These are phyloP conservation scores for Colletotrichum horii DNA, from an alignment of 2,329 filamentous ascomycete species.

Conservation along the genomic window DNA sequence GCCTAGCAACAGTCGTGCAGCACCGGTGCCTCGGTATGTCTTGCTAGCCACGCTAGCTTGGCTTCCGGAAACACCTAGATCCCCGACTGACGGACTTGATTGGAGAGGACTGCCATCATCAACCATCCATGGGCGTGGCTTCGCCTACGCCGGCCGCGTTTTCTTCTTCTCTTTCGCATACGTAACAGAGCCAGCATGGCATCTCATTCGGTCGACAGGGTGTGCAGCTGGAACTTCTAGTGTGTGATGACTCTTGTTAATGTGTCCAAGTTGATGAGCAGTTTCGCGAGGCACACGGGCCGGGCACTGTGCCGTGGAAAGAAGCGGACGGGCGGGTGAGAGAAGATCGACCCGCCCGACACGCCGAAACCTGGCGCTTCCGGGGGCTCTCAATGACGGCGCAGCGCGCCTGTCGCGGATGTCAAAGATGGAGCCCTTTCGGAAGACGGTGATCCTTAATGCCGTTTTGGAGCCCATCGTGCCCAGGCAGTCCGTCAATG, in stretches of 20 bases:
- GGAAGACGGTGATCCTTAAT: neutral
- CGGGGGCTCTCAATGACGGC: neutral
- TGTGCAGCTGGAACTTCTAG: neutral
- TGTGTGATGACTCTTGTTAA: neutral
- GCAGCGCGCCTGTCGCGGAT: neutral
- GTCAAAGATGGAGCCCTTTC: neutral
- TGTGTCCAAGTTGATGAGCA: neutral
- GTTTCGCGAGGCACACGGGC: neutral
- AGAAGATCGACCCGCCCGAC: neutral
- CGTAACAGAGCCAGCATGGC: neutral
- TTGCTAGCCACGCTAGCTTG: neutral
- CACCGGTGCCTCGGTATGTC: neutral
- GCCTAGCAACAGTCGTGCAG: slow-evolving; percentile 5
- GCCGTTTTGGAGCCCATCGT: neutral
- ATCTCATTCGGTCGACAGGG: neutral
- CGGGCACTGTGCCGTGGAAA: neutral
- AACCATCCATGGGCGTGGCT: neutral
- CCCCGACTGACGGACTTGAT: neutral
- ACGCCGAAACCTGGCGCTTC: neutral
- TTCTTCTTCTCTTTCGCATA: neutral
- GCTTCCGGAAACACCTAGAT: slow-evolving; percentile 6
- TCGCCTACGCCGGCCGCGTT: neutral
- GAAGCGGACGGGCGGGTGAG: neutral
- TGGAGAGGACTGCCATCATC: neutral
- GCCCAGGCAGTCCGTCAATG: neutral